phyloP scores from a whole-genome alignment of 2,329 filamentous ascomycete species.

The Venturiaceae sp. region DNA sequence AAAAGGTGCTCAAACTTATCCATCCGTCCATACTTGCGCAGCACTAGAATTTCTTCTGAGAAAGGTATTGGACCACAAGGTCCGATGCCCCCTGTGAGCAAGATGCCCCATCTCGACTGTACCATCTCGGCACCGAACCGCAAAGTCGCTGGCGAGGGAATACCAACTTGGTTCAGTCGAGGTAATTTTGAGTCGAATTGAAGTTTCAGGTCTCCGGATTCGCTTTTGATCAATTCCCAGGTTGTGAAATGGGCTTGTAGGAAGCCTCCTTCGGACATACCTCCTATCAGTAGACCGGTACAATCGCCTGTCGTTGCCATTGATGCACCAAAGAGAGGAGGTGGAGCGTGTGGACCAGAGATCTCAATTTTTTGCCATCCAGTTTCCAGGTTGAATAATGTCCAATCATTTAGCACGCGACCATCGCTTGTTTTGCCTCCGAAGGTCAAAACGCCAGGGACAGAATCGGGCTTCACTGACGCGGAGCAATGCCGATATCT shows the following conservation, averaged over 20 bases:
- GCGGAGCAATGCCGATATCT: conserved; percentile 67
- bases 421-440: conserved; percentile 35
- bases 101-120: conserved; percentile 31
- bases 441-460: conserved; percentile 33
- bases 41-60: conserved; percentile 43
- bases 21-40: neutral
- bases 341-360: conserved; percentile 25
- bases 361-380: conserved; percentile 36
- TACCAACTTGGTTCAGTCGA: neutral
- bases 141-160: conserved; percentile 9
- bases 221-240: neutral
- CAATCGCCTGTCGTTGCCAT: conserved; percentile 34
- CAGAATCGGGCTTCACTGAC: conserved; percentile 25
- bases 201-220: neutral
- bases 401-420: conserved; percentile 30
- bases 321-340: conserved; percentile 40
- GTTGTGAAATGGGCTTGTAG: neutral
- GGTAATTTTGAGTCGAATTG: neutral
- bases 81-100: conserved; percentile 45
- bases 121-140: conserved; percentile 44
- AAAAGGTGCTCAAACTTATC: conserved; percentile 17
- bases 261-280: conserved; percentile 40
- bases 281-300: conserved; percentile 60
- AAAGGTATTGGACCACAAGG: conserved; percentile 31
- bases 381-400: conserved; percentile 34